A percentile compares a stretch with the other conserved stretches of the same genome.
Conservation (phyloP, 345 rosid genomes). For the Clarkia xantiana region DNA sequence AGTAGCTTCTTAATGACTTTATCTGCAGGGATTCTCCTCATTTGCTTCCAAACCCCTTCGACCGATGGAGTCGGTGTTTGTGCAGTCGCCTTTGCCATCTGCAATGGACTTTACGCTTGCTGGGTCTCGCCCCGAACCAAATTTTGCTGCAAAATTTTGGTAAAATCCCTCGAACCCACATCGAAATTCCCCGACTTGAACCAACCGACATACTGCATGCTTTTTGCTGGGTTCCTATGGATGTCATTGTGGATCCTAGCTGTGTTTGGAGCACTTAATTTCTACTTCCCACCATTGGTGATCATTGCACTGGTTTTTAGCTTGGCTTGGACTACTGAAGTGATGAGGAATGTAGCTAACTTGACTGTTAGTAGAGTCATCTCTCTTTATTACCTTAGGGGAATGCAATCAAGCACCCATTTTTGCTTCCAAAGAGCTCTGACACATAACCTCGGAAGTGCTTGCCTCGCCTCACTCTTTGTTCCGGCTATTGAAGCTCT, state of each 20-base stretch:
- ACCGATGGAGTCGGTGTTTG: constrained; percentile 81
- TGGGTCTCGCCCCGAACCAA: constrained; percentile 57
- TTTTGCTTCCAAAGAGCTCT: constrained; percentile 86
- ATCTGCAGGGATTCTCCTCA: constrained; percentile 76
- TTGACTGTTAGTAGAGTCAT: constrained; percentile 67
- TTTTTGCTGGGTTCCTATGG: constrained; percentile 81
- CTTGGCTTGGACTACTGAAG: constrained; percentile 82
- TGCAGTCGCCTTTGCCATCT: constrained; percentile 63
- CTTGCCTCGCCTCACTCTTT: constrained; percentile 85
- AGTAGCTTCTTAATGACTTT: constrained; percentile 50
- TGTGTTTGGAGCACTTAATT: constrained; percentile 75
- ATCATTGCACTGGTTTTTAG: constrained; percentile 41
- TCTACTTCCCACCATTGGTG: constrained; percentile 37
- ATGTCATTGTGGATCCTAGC: constrained; percentile 95
- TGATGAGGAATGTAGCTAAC: constrained; percentile 86
- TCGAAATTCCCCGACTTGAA: constrained; percentile 66
- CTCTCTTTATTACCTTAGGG: constrained; percentile 67
- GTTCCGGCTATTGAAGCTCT: constrained; percentile 85
- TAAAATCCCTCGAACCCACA: constrained; percentile 54
- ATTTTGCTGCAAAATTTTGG: constrained; percentile 50
- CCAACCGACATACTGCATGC: constrained; percentile 68
- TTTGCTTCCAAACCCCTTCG: constrained; percentile 77
- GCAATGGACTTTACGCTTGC: constrained; percentile 81
- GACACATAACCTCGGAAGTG: constrained; percentile 77
- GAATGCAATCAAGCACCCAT: constrained; percentile 76